These are phyloP conservation scores for Pichia sp. DNA, from an alignment of 1,139 yeast species.

Conservation along the genomic window DNA sequence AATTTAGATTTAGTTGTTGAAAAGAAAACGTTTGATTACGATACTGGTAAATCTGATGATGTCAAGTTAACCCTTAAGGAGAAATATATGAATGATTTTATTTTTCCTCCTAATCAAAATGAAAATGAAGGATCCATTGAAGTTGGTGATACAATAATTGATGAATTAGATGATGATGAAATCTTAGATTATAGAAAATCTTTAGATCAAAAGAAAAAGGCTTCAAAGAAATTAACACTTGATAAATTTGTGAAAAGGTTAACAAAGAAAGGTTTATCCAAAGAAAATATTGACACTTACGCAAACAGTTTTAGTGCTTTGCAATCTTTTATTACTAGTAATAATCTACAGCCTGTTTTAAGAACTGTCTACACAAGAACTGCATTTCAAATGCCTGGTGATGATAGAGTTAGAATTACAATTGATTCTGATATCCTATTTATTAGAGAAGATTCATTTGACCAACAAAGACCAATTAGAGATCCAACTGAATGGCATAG, in stretches of 20 bases:
- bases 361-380: constrained; percentile 87
- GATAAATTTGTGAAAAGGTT: constrained; percentile 40
- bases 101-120: constrained; percentile 25
- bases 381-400: constrained; percentile 98
- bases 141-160: constrained; percentile 1
- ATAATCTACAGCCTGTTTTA: constrained; percentile 73
- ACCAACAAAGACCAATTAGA: constrained; percentile 77
- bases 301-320: constrained; percentile 52
- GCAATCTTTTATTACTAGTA: constrained; percentile 56
- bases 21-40: constrained; percentile 61
- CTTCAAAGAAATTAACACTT: constrained; percentile 22
- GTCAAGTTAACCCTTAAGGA: constrained; percentile 66
- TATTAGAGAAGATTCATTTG: constrained; percentile 87
- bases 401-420: constrained; percentile 80
- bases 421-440: constrained; percentile 84
- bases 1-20: constrained; percentile 77
- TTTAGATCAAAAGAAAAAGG: constrained; percentile 9
- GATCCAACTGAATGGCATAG: constrained; percentile 90
- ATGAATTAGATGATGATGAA: constrained; percentile 14
- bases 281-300: constrained; percentile 44
- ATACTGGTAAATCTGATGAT: constrained; percentile 48
- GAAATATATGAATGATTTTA: constrained; percentile 64
- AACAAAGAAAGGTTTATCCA: constrained; percentile 50
- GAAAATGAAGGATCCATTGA: neutral
- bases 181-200: constrained; percentile 9